A percentile compares a stretch with the other conserved stretches of the same genome.
These are phyloP conservation scores for Lactarius vividus DNA, from an alignment of 768 basidiomycete genomes.

Conservation along the genomic window DNA sequence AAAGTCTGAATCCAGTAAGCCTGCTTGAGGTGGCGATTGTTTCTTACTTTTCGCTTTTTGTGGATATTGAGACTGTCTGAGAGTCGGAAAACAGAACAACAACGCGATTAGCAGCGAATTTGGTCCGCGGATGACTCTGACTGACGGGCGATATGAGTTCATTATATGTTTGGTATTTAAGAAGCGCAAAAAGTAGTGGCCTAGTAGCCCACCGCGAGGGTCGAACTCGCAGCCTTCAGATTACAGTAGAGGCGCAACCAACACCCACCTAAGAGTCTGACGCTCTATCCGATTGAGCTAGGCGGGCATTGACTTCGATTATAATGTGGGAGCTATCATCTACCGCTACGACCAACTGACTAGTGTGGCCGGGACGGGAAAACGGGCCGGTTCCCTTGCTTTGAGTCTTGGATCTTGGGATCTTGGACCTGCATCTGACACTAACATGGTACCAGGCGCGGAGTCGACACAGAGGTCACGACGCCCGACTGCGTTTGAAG, in stretches of 20 bases:
- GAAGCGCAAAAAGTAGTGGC: constrained; percentile 35
- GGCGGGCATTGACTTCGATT: constrained; percentile 41
- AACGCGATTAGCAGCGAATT: neutral
- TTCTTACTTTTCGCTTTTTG: too few relatives aligned
- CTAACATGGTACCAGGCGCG: neutral
- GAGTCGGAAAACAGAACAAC: neutral
- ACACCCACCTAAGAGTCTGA: constrained; percentile 50
- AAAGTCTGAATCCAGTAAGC: too few relatives aligned
- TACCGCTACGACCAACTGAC: too few relatives aligned
- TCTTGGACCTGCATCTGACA: neutral
- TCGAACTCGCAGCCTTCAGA: constrained; percentile 66
- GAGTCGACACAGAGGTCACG: constrained; percentile 2
- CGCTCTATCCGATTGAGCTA: constrained; percentile 70
- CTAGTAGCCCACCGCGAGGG: constrained; percentile 59
- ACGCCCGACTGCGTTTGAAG: constrained; percentile 50
- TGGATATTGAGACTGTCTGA: neutral
- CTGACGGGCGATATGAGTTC: neutral
- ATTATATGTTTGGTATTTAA: neutral
- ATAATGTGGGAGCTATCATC: neutral
- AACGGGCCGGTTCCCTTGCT: neutral
- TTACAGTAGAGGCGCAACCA: constrained; percentile 16
- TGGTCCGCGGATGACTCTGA: neutral
- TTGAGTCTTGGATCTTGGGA: too few relatives aligned
- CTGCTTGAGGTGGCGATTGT: too few relatives aligned
- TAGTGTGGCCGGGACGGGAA: neutral